Base-by-base conservation (phyloP, 257 asterid genomes). In the Linderniella brevidens region DNA sequence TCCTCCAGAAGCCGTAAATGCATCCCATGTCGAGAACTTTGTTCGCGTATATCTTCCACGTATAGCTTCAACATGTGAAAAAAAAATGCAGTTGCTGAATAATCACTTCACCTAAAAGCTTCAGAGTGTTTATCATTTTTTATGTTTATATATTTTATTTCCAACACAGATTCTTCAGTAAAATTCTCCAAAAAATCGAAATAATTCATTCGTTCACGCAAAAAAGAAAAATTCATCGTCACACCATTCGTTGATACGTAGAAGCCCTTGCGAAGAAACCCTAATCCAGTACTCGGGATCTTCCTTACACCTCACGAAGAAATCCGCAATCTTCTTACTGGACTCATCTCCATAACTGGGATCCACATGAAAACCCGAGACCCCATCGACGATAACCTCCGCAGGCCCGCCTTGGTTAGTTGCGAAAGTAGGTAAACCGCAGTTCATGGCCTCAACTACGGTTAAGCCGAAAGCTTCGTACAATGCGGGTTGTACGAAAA, bases 331-430 rank as follows among this genome's bases (percentile, higher is more conserved):
- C 73, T 79, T 87, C 55, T 77, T 72, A 73, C 95, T 68, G 1
- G 87, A 62, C 51, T 75, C 87, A n/a, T 74, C 88, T 53, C 93
- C 97, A 50, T 80, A 68, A 53, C 40, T 61, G 8, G 93, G 93
- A 58, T 87, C 84, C 35, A 87, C 67, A 35, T 73, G 97, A 50
- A 83, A 87, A 10, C 97, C 95, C 0, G 95, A 83, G 13, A 71
- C 63, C 8, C 88, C 92, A 54, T 87, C 95, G 5, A 83, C 58
- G 38, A 83, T 87, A 37, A 87, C 82, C 79, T 87, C 97, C 50
- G 97, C 95, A 0, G 97, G 97, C n/a, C 97, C 95, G 0, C 97
- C 97, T 72, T 79, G 92, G 38, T 60, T 87, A 11, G 97, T 87
- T 0, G 93, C 97, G 47, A 87, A 79, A 20, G 97, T 82, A 8